Base-by-base conservation (phyloP, 2,329 filamentous ascomycete species). In the Uncinocarpus reesii region DNA sequence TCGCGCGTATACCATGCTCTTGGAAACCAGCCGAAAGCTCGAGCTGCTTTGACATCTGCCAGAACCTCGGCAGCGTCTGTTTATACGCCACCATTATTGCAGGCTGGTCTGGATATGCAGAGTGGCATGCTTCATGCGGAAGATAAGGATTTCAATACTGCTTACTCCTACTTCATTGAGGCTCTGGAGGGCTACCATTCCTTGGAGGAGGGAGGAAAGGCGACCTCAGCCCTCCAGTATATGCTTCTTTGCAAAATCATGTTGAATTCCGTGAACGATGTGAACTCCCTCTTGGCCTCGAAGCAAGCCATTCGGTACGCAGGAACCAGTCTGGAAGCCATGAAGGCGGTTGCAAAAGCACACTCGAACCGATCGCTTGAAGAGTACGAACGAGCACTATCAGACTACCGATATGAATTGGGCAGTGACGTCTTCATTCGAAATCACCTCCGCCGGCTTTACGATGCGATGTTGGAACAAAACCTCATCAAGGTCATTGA, bases 171-270 rank as follows among this genome's bases (percentile, higher is more conserved):
- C 76, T 98, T 98, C 69, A 96, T 98, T 68, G 92, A 98, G 72
- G 92, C 93, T 2, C 80, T 98, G 55, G 92, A 98, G 65, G 92
- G 92, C 52, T 98, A 96, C 70, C 87, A 92, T 70, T 83, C 83
- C 40, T 88, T 94, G 66, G 92, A 98, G 57, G 88, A 95, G 64
- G 73, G 81, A 32, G 72, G 77, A 55, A 88, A 89, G 70, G 92
- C 93, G n/a, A 93, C 90, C n/a, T 86, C 90, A 10, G 88, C 92
- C 8, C 75, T 98, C 56, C 92, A 98, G 74, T 98, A 98, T 76
- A 98, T 98, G 92, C 79, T 98, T 47, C 81, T 98, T 29, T 96
- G 92, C 81, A 98, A 98, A 75, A 92, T 98, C 68, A 98, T 98
- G 93, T 78, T 98, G 58, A 98, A 98, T 71, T 77, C 93, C 34